These are phyloP conservation scores for Phytophthora cryptogea DNA, from an alignment of 352 stramenopile species.

Conservation along the genomic window DNA sequence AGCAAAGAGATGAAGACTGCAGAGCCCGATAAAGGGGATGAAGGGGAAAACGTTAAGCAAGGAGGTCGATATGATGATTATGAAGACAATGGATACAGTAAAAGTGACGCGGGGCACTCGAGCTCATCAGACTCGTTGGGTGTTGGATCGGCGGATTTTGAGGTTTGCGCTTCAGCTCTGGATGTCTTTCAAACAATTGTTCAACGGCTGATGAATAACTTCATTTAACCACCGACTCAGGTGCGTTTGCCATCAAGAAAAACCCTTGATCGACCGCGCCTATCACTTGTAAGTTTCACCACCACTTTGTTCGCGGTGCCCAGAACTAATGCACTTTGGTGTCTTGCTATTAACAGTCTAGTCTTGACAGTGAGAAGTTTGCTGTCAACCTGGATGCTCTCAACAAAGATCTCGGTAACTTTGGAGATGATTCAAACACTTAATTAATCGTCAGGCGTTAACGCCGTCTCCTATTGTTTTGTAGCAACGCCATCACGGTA, in stretches of 20 bases:
- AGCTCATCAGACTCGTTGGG: constrained; percentile 75
- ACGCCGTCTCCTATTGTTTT: neutral
- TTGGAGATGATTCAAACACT: neutral
- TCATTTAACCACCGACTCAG: constrained; percentile 18
- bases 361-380: constrained; percentile 79
- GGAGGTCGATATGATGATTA: neutral
- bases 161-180: constrained; percentile 36
- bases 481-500: constrained; percentile 47
- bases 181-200: neutral
- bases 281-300: constrained; percentile 51
- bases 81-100: constrained; percentile 9
- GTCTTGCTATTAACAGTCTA: constrained; percentile 45
- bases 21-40: neutral
- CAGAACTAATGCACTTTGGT: neutral
- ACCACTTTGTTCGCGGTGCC: neutral
- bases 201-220: neutral
- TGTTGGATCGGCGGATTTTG: constrained; percentile 80
- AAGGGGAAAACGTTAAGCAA: neutral
- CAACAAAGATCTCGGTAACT: constrained; percentile 47
- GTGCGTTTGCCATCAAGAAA: constrained; percentile 53
- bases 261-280: constrained; percentile 44
- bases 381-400: constrained; percentile 65
- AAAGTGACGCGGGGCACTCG: constrained; percentile 30
- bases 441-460: neutral
- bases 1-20: constrained; percentile 14